Conservation (phyloP, 2,329 filamentous ascomycete genomes). For the Aspergillus intermedius region DNA sequence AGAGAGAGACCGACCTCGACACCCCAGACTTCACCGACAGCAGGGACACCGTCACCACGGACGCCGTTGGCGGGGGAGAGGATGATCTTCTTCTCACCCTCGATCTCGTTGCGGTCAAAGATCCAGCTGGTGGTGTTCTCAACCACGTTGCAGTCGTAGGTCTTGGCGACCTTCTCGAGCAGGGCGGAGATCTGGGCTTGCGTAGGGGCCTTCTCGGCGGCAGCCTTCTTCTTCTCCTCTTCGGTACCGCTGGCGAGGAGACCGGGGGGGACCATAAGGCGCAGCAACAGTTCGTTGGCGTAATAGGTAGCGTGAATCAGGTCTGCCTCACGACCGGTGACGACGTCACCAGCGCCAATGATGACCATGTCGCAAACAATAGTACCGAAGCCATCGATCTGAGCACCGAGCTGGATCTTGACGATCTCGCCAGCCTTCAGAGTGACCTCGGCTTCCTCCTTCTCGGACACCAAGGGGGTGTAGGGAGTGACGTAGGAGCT, state of each 20-base stretch:
- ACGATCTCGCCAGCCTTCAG: slow-evolving; percentile 80
- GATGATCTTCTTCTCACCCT: slow-evolving; percentile 97
- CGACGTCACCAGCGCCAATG: slow-evolving; percentile 57
- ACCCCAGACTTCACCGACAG: slow-evolving; percentile 92
- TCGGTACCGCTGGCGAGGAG: slow-evolving; percentile 75
- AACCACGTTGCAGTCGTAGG: slow-evolving; percentile 85
- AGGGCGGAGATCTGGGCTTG: slow-evolving; percentile 81
- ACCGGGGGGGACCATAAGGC: slow-evolving; percentile 87
- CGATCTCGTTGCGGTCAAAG: slow-evolving; percentile 95
- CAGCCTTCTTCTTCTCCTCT: slow-evolving; percentile 91
- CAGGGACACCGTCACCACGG: slow-evolving; percentile 83
- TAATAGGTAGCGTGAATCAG: slow-evolving; percentile 87
- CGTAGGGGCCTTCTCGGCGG: slow-evolving; percentile 71
- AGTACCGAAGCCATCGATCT: slow-evolving; percentile 94
- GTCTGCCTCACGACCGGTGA: slow-evolving; percentile 75
- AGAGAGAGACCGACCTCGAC: slow-evolving; percentile 91
- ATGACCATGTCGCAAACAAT: slow-evolving; percentile 93
- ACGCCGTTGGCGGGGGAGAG: slow-evolving; percentile 71
- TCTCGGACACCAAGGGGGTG: slow-evolving; percentile 81
- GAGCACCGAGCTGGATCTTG: slow-evolving; percentile 98
- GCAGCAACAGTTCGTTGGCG: slow-evolving; percentile 87
- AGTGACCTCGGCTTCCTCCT: slow-evolving; percentile 70
- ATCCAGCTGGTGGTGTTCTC: slow-evolving; percentile 98
- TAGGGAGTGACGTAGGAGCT: slow-evolving; percentile 93
- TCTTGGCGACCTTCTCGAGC: slow-evolving; percentile 84